Base-by-base conservation (phyloP, 2,329 filamentous ascomycete species). In the Incumbomyces delicatus region DNA sequence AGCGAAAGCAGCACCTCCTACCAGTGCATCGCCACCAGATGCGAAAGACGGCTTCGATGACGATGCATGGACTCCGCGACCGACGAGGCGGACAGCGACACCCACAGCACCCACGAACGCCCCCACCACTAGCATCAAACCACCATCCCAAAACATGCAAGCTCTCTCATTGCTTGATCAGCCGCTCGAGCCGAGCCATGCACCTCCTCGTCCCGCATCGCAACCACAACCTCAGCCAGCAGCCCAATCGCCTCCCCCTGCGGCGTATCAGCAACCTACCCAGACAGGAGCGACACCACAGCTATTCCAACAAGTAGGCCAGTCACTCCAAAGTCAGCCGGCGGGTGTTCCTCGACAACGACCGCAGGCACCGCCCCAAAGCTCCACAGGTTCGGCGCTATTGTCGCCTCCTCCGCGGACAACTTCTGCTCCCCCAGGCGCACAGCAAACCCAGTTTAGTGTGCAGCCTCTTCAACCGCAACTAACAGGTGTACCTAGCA, bases 41-140 rank as follows among this genome's bases (percentile, higher is more conserved):
- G 65, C 66, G 31, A 59, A 66, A 35, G 70, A 73, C 49, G 87
- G 87, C 2, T 96, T 96, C 60, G 92, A 98, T 43, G 92, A 96
- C 60, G 87, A 96, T 69, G 92, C 92, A 7, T 98, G 92, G 92
- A 87, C 94, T 59, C 83, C 95, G 41, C 95, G 95, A 68, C 86
- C 87, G 14, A 77, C 83, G 12, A 30, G 5, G 12, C 33, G 13
- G 39, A 8, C 35, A 22, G 45, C 58, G 41, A 53, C 59, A n/a
- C 17, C 54, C 2, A 22, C 52, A 18, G 54, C 53, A n/a, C 29
- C 65, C 42, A 47, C 63, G 54, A 54, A 68, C 55, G 50, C 66
- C 36, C 44, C 62, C 46, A 38, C 65, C 29, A 48, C 62, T 35
- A 53, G 72, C 40, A 61, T 67, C 29, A 63, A 70, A 45, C 72